Evolutionary conservation across 2,329 filamentous ascomycete genomes (phyloP).

Genomic region (Raffaelea ambrosiae): DNA sequence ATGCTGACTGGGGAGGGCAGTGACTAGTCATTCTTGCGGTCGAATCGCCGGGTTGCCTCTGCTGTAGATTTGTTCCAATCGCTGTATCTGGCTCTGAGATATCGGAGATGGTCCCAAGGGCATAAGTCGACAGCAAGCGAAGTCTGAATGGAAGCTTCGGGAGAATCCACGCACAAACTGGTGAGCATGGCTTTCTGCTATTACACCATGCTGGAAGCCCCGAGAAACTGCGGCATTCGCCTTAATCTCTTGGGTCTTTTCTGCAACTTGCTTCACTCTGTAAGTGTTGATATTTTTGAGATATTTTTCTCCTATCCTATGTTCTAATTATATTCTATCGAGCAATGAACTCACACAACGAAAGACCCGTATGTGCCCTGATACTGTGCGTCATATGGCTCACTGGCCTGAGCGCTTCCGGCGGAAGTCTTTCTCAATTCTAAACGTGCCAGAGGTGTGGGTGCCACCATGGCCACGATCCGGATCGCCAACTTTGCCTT

Average conservation of each 20-base stretch:
- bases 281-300: too few relatives aligned
- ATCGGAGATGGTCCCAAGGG: neutral
- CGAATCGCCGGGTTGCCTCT: too few relatives aligned
- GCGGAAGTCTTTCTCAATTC: slow-evolving; percentile 52
- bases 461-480: slow-evolving; percentile 52
- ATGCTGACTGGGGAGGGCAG: too few relatives aligned
- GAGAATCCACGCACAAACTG: neutral
- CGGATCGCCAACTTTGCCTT: slow-evolving; percentile 59
- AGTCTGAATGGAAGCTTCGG: neutral
- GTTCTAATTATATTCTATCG: too few relatives aligned
- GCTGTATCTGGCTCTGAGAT: too few relatives aligned
- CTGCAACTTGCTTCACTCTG: neutral
- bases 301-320: too few relatives aligned
- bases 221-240: neutral
- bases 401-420: slow-evolving; percentile 30
- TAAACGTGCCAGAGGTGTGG: slow-evolving; percentile 55
- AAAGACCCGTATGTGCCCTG: too few relatives aligned
- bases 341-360: too few relatives aligned
- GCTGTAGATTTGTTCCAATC: too few relatives aligned
- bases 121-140: neutral
- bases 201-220: neutral
- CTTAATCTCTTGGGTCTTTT: neutral
- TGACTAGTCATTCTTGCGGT: too few relatives aligned
- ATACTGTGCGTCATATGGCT: neutral
- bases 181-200: neutral